Conservation (phyloP, 2,329 filamentous ascomycete species). For the Fusarium longipes region DNA sequence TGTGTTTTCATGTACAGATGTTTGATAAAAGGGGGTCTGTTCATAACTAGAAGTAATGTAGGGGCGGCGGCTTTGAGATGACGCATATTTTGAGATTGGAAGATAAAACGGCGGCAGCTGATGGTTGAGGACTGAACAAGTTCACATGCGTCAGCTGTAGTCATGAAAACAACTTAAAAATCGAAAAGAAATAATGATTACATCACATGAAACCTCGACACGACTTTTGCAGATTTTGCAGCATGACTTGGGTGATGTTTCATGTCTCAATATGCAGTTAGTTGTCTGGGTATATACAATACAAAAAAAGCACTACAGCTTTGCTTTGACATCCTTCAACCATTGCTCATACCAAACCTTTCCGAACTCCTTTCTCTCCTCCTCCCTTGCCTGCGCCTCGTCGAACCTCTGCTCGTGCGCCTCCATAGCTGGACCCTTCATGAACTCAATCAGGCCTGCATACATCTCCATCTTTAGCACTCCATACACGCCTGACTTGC, state of each 20-base stretch:
- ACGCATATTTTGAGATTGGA: neutral
- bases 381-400: conserved; percentile 53
- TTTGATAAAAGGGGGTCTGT: neutral
- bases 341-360: conserved; percentile 63
- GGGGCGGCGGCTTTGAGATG: neutral
- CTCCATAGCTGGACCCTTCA: conserved; percentile 65
- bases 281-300: neutral
- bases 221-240: neutral
- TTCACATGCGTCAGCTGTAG: too few species aligned
- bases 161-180: neutral
- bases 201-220: neutral
- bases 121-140: neutral
- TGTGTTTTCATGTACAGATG: neutral
- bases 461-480: conserved; percentile 81
- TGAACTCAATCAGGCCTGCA: conserved; percentile 68
- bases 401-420: conserved; percentile 62
- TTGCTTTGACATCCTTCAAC: conserved; percentile 54
- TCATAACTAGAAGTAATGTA: neutral
- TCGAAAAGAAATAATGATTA: neutral
- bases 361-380: conserved; percentile 57
- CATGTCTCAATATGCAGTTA: neutral
- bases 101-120: neutral
- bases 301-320: conserved; percentile 47
- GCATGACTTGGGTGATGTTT: neutral
- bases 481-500: conserved; percentile 74